Evolutionary conservation across 805 yeast species (phyloP).

Genomic region (Candida vaughaniae): DNA sequence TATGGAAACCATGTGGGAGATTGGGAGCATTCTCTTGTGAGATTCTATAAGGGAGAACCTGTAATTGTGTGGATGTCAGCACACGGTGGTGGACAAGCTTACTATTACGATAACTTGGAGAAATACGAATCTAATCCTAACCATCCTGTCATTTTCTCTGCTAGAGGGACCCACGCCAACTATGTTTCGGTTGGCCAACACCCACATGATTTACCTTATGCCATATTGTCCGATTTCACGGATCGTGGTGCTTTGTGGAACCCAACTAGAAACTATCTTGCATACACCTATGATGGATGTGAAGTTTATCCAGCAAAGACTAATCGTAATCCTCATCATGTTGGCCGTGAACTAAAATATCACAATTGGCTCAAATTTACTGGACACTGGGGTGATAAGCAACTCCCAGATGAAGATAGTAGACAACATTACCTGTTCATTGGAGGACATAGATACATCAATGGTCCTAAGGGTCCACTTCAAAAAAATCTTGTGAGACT

Average conservation of each 20-base stretch:
- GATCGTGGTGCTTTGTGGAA: constrained; percentile 97
- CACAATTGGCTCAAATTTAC: constrained; percentile 76
- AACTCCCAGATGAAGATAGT: constrained; percentile 62
- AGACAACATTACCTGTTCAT: constrained; percentile 86
- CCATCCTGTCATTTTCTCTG: constrained; percentile 80
- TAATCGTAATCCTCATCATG: constrained; percentile 43
- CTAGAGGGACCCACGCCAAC: constrained; percentile 96
- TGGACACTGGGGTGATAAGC: constrained; percentile 92
- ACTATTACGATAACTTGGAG: constrained; percentile 72
- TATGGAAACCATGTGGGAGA: constrained; percentile 97
- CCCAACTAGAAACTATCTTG: constrained; percentile 77
- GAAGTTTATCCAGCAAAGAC: constrained; percentile 41
- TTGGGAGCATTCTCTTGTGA: constrained; percentile 93
- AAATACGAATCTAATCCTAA: constrained; percentile 45
- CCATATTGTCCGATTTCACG: constrained; percentile 87
- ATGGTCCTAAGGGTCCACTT: constrained; percentile 92
- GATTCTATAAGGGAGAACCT: constrained; percentile 81
- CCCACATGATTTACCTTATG: constrained; percentile 91
- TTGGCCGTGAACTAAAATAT: constrained; percentile 51
- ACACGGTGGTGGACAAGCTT: constrained; percentile 96
- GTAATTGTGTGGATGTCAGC: constrained; percentile 94
- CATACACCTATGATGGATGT: constrained; percentile 73
- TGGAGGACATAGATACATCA: constrained; percentile 81
- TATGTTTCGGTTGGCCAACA: constrained; percentile 96
- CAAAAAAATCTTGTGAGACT: constrained; percentile 68